Conservation (phyloP, 768 basidiomycete species). For the Suillus weaverae region DNA sequence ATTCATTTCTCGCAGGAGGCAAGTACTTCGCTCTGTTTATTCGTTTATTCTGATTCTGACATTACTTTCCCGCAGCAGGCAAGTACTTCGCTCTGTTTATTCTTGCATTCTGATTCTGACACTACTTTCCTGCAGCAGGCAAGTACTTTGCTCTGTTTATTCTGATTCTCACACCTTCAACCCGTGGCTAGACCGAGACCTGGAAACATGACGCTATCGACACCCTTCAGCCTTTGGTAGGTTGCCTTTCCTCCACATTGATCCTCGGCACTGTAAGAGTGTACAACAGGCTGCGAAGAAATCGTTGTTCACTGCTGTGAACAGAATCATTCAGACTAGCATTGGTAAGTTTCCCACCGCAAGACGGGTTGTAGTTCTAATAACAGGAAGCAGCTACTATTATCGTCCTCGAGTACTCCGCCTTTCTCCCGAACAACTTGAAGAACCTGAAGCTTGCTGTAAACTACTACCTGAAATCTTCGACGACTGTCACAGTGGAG, state of each 20-base stretch:
- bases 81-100: background rate
- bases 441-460: background rate
- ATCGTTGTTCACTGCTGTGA: background rate
- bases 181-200: background rate
- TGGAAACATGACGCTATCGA: fast-evolving
- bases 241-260: background rate
- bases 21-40: background rate
- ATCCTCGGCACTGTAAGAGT: background rate
- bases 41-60: background rate
- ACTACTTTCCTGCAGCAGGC: background rate
- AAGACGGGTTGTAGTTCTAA: background rate
- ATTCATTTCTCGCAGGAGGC: background rate
- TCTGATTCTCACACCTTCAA: background rate
- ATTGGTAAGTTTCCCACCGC: background rate
- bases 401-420: background rate
- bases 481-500: background rate
- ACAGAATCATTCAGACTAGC: background rate
- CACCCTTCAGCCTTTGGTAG: background rate
- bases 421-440: background rate
- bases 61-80: background rate
- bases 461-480: background rate
- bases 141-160: background rate
- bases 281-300: background rate
- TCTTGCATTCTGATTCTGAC: no score
- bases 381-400: background rate